Conservation (phyloP, 371 early-diverging fungal genomes). For the Mucor velutinosus region DNA sequence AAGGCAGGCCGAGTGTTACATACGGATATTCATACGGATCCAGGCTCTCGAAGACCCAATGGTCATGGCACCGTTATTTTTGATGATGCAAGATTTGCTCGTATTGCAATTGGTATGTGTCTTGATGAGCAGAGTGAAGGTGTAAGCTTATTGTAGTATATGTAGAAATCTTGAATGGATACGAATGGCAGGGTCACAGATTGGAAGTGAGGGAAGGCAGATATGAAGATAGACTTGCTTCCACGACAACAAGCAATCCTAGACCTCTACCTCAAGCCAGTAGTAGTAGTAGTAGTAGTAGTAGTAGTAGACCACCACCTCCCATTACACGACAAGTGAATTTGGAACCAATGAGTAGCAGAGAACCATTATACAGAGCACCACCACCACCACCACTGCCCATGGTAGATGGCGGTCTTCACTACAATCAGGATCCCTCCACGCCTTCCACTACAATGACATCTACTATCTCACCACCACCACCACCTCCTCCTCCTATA, state of each 20-base stretch:
- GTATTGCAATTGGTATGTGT: slow-evolving; percentile 65
- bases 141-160: background rate
- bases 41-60: slow-evolving; percentile 61
- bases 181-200: slow-evolving; percentile 75
- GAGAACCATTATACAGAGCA: slow-evolving; percentile 7
- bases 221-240: slow-evolving; percentile 8
- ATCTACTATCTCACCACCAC: slow-evolving; percentile 3
- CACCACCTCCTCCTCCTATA: background rate
- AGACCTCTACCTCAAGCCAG: background rate
- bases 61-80: slow-evolving; percentile 80
- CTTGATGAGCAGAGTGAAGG: background rate
- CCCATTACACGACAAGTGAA: background rate
- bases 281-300: no score
- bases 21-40: slow-evolving; percentile 73
- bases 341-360: background rate
- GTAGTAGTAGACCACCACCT: background rate
- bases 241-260: background rate
- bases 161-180: slow-evolving; percentile 70
- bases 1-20: slow-evolving; percentile 73
- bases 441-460: background rate
- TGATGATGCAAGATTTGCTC: slow-evolving; percentile 68
- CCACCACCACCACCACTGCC: background rate
- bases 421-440: background rate
- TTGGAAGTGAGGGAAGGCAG: slow-evolving; percentile 81
- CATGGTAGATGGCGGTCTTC: background rate